Base-by-base conservation (phyloP, 2,329 filamentous ascomycete species). In the Microcera coccophila region DNA sequence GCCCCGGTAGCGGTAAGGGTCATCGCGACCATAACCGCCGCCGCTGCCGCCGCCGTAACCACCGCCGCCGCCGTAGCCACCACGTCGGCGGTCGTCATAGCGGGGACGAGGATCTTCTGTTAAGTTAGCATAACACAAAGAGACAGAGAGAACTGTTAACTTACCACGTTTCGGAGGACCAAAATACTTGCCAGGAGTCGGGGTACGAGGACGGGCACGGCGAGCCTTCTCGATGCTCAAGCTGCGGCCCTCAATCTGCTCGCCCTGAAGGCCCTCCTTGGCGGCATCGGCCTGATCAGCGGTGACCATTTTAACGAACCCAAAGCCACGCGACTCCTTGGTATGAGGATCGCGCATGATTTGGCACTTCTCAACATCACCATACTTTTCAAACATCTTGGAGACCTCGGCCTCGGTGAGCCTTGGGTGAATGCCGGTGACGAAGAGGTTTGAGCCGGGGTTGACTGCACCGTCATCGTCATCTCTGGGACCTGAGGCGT, bases 291-390 rank as follows among this genome's bases (percentile, higher is more conserved):
- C 93, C 70, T 95, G 87, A 42, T 97, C 91, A 37, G 88, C 81
- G 45, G 89, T 94, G 48, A 90, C 83, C 91, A 98, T 97, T 76
- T 98, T 97, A 66, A 98, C 93, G 73, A 98, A 98, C 43, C 93
- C 93, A 56, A 98, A 98, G 55, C 93, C 93, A 69, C 93, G 93
- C 58, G 91, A 97, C 71, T 98, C 93, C 73, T 95, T 95, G 62
- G 88, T 94, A 70, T 98, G 93, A 49, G 93, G 93, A 64, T 98
- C 93, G 62, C 91, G 83, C 93, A 98, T 98, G 73, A 98, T 98
- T 69, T 96, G 94, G 75, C 91, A 97, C 73, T 94, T 97, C 73
- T 97, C 91, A 39, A 98, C 93, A 65, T 95, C 90, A 57, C 93
- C 93, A 62, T 97, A 97, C 72, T 97, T 98, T 73, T 96, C 90